Percentiles rank a stretch among this genome's conserved stretches.
These are phyloP conservation scores for Lichtheimia ramosa DNA, from an alignment of 371 early-diverging fungal species.

Conservation along the genomic window DNA sequence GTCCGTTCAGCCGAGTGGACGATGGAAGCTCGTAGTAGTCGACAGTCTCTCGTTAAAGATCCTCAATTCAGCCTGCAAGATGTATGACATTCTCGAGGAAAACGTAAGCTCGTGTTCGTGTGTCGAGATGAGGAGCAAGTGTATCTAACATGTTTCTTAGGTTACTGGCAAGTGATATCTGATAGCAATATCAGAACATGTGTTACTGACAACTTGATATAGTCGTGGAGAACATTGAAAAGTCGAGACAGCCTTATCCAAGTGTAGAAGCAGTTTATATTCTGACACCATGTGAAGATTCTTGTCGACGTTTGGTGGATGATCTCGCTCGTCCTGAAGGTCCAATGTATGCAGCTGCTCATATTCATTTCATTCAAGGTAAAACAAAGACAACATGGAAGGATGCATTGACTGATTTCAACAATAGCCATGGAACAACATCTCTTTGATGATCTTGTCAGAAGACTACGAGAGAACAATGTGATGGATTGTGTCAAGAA, in stretches of 20 bases:
- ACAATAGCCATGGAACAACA: slow-evolving; percentile 54
- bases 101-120: slow-evolving; percentile 69
- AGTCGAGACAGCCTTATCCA: slow-evolving; percentile 81
- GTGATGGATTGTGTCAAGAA: slow-evolving; percentile 62
- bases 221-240: slow-evolving; percentile 74
- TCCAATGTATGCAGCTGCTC: slow-evolving; percentile 77
- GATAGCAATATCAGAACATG: no score
- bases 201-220: neutral
- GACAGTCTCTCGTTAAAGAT: slow-evolving; percentile 85
- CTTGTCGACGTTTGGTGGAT: slow-evolving; percentile 73
- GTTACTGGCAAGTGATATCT: slow-evolving; percentile 7
- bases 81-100: slow-evolving; percentile 91
- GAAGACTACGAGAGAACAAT: slow-evolving; percentile 55
- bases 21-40: slow-evolving; percentile 91
- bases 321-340: slow-evolving; percentile 68
- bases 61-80: slow-evolving; percentile 85
- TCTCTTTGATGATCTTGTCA: slow-evolving; percentile 55
- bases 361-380: slow-evolving; percentile 81
- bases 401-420: neutral
- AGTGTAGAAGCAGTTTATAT: slow-evolving; percentile 91
- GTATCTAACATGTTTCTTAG: slow-evolving; percentile 12
- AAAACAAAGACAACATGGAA: slow-evolving; percentile 1
- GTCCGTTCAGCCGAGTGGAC: slow-evolving; percentile 64
- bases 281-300: slow-evolving; percentile 79
- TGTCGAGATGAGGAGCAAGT: neutral